These are phyloP conservation scores for Exophiala bonariae DNA, from an alignment of 2,329 filamentous ascomycete genomes.

Conservation along the genomic window DNA sequence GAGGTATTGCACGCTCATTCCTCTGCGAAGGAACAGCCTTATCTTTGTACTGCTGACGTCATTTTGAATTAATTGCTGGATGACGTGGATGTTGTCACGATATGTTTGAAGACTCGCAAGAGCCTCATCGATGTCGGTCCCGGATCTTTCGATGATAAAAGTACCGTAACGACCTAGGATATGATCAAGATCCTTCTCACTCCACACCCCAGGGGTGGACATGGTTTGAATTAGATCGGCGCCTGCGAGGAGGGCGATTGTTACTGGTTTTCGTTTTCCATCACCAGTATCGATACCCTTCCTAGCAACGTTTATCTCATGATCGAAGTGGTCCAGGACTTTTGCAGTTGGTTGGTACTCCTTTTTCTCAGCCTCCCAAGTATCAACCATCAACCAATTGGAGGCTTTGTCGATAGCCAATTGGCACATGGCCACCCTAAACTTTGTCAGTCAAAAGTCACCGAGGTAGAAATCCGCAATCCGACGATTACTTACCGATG, in stretches of 20 bases:
- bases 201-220: conserved; percentile 75
- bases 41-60: conserved; percentile 83
- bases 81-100: conserved; percentile 83
- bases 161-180: conserved; percentile 82
- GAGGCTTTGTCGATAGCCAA: conserved; percentile 74
- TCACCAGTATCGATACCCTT: conserved; percentile 70
- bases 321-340: conserved; percentile 86
- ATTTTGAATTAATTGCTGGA: conserved; percentile 84
- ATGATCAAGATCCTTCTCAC: conserved; percentile 77
- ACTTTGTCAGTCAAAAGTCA: not conserved
- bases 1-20: conserved; percentile 78
- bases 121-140: conserved; percentile 86
- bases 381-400: conserved; percentile 81
- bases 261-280: conserved; percentile 66
- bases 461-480: conserved; percentile 11
- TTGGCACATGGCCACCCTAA: conserved; percentile 78
- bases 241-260: conserved; percentile 79
- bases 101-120: conserved; percentile 77
- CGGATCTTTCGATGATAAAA: conserved; percentile 83
- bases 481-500: conserved; percentile 55
- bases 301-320: conserved; percentile 80
- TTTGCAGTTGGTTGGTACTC: conserved; percentile 85
- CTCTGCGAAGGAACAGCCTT: conserved; percentile 72
- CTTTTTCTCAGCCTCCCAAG: conserved; percentile 83
- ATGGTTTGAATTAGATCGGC: conserved; percentile 74